Conservation (phyloP, 2,329 filamentous ascomycete species). For the Paraphaeosphaeria sporulosa region DNA sequence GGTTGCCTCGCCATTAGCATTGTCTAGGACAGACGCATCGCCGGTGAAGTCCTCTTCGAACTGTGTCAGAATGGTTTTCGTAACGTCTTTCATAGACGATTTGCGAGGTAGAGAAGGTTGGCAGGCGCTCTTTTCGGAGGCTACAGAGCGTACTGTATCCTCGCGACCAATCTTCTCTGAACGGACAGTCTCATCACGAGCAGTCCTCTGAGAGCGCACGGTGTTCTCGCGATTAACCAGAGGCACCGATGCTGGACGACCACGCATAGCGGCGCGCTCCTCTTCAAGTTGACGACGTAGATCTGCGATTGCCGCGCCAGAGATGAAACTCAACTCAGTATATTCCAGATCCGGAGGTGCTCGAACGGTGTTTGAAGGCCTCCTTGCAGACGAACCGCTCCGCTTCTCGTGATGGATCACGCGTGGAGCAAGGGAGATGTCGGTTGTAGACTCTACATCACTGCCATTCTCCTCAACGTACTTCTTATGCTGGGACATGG, state of each 20-base stretch:
- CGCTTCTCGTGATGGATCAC: conserved; percentile 37
- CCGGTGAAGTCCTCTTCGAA: conserved; percentile 48
- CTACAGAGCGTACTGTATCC: conserved; percentile 48
- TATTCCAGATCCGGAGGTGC: conserved; percentile 46
- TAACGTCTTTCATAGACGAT: conserved; percentile 62
- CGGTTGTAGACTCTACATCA: conserved; percentile 50
- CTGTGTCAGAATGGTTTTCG: conserved; percentile 37
- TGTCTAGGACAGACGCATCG: conserved; percentile 37
- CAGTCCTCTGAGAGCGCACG: conserved; percentile 38
- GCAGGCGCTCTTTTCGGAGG: conserved; percentile 48
- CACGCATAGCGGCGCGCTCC: conserved; percentile 56
- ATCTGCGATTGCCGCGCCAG: conserved; percentile 60
- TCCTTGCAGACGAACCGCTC: conserved; percentile 26
- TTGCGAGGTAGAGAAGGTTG: conserved; percentile 58
- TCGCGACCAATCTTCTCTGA: conserved; percentile 43
- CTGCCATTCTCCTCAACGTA: conserved; percentile 34
- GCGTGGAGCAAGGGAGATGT: conserved; percentile 48
- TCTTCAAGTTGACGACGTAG: conserved; percentile 64
- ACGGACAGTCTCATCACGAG: conserved; percentile 45
- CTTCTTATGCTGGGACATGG: conserved; percentile 30
- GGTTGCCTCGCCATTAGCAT: conserved; percentile 32
- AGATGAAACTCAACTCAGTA: conserved; percentile 64
- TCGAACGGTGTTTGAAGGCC: conserved; percentile 30
- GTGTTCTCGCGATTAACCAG: conserved; percentile 49
- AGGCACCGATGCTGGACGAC: conserved; percentile 28